Percentiles rank a stretch among this genome's conserved stretches.
Conservation (phyloP, 2,329 filamentous ascomycete genomes). For the Aspergillus unguis region DNA sequence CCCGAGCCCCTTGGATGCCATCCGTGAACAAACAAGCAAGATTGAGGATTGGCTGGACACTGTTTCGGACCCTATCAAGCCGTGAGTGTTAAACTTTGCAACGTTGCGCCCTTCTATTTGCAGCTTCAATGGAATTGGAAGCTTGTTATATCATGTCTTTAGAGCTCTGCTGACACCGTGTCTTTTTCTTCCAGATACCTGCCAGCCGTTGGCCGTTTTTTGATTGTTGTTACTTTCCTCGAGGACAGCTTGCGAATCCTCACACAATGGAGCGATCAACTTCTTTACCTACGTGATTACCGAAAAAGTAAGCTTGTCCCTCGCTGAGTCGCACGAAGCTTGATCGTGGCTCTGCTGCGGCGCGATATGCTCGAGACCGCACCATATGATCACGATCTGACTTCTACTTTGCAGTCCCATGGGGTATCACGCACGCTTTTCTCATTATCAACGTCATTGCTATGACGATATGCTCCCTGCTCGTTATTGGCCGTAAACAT, state of each 20-base stretch:
- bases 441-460: slow-evolving; percentile 83
- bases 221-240: slow-evolving; percentile 97
- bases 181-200: slow-evolving; percentile 64
- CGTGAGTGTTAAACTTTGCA: slow-evolving; percentile 59
- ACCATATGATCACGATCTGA: slow-evolving; percentile 13
- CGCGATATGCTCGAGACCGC: neutral
- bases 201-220: slow-evolving; percentile 89
- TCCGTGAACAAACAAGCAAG: slow-evolving; percentile 95
- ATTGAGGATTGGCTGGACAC: slow-evolving; percentile 92
- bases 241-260: slow-evolving; percentile 95
- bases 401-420: slow-evolving; percentile 64
- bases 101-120: neutral
- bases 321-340: too few species aligned
- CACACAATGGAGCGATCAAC: slow-evolving; percentile 95
- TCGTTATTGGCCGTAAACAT: slow-evolving; percentile 90
- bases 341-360: neutral
- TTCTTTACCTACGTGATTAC: slow-evolving; percentile 89
- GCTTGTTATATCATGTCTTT: neutral
- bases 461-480: slow-evolving; percentile 75
- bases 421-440: slow-evolving; percentile 86
- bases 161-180: slow-evolving; percentile 27
- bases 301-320: slow-evolving; percentile 69
- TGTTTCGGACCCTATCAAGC: slow-evolving; percentile 85
- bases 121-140: neutral
- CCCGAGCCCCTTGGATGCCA: slow-evolving; percentile 76